A percentile compares a stretch with the other conserved stretches of the same genome.
phyloP scores from a whole-genome alignment of 1,284 basidiomycete genomes.

The Nidula niveotomentosa region DNA sequence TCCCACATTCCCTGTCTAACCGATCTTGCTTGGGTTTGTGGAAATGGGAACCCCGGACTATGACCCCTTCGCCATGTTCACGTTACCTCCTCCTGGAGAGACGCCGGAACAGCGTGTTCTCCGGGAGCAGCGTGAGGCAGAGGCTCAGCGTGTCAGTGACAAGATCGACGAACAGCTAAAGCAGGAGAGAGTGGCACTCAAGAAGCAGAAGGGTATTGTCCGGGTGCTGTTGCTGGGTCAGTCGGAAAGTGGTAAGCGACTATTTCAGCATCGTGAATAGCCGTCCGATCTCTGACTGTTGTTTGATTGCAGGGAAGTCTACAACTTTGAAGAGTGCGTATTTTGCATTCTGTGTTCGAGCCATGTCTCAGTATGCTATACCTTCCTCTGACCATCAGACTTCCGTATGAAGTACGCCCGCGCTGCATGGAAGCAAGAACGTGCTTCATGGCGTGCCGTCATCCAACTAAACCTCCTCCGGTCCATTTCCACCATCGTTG shows the following conservation, averaged over 20 bases:
- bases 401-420: constrained; percentile 52
- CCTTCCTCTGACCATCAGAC: constrained; percentile 23
- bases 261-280: too few relatives aligned
- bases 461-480: constrained; percentile 69
- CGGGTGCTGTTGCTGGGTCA: constrained; percentile 63
- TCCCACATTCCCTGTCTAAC: too few relatives aligned
- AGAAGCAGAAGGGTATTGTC: constrained; percentile 49
- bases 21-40: too few relatives aligned
- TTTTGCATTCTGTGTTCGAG: too few relatives aligned
- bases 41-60: constrained; percentile 5
- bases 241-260: constrained; percentile 48
- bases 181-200: constrained; percentile 44
- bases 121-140: constrained; percentile 38
- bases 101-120: constrained; percentile 17
- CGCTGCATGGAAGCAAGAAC: constrained; percentile 53
- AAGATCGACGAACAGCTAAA: constrained; percentile 64
- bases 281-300: too few relatives aligned
- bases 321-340: constrained; percentile 65
- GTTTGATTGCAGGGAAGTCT: constrained; percentile 52
- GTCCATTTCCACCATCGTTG: constrained; percentile 56
- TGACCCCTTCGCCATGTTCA: constrained; percentile 53
- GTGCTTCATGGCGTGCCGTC: constrained; percentile 59
- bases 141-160: constrained; percentile 56
- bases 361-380: too few relatives aligned
- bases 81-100: constrained; percentile 52